Percentiles rank a stretch among this genome's conserved stretches.
phyloP scores from a whole-genome alignment of 2,329 filamentous ascomycete species.

The Pezicula carpinea region DNA sequence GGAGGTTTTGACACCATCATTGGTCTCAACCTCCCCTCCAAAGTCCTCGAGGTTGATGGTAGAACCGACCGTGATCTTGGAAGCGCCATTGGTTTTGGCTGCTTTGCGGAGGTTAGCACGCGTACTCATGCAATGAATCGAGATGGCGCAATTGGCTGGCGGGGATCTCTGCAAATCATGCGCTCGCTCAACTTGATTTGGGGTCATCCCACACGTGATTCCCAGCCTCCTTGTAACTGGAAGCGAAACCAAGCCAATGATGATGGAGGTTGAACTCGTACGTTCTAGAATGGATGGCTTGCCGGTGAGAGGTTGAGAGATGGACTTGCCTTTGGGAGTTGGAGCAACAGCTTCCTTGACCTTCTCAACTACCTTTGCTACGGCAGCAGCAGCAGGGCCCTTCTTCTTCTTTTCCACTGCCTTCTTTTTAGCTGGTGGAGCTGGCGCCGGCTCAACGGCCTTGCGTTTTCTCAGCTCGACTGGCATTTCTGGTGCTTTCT shows the following conservation, averaged over 20 bases:
- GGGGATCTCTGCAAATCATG: too few relatives aligned
- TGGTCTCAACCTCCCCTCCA: constrained; percentile 72
- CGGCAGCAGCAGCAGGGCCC: too few relatives aligned
- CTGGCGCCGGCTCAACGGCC: constrained; percentile 38
- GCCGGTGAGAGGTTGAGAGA: too few relatives aligned
- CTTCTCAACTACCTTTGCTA: constrained; percentile 35
- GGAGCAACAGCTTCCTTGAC: constrained; percentile 20
- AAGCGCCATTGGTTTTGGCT: constrained; percentile 20
- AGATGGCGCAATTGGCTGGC: too few relatives aligned
- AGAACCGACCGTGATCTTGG: constrained; percentile 46
- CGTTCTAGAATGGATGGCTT: too few relatives aligned
- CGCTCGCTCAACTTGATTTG: too few relatives aligned
- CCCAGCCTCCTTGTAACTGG: too few relatives aligned
- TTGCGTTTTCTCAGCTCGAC: constrained; percentile 59
- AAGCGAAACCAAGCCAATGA: too few relatives aligned
- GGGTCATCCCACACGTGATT: too few relatives aligned
- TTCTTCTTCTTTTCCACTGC: constrained; percentile 42
- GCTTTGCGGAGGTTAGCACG: constrained; percentile 21
- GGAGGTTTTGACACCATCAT: constrained; percentile 76
- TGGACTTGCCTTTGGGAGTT: too few relatives aligned
- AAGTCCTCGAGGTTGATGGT: constrained; percentile 53
- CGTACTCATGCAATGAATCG: too few relatives aligned
- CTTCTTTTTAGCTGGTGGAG: constrained; percentile 43
- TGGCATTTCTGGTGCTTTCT: constrained; percentile 40
- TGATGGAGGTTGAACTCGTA: too few relatives aligned